These are phyloP conservation scores for Epichloe uncinata DNA, from an alignment of 2,329 filamentous ascomycete species.

Conservation along the genomic window DNA sequence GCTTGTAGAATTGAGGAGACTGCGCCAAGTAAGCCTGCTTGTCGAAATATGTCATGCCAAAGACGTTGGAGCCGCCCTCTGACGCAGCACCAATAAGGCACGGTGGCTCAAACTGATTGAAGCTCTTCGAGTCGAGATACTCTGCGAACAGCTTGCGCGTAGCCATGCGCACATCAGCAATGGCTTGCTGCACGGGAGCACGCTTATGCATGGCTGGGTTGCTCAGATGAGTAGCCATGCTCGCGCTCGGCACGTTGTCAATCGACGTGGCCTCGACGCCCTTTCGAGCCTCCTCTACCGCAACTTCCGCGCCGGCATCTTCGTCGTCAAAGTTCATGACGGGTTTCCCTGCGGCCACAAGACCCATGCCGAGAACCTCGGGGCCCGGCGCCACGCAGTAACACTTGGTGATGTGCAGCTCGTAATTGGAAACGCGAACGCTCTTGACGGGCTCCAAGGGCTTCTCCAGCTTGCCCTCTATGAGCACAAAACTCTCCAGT, in stretches of 20 bases:
- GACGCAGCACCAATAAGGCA: slow-evolving; percentile 82
- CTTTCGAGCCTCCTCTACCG: slow-evolving; percentile 1
- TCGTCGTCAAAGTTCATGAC: slow-evolving; percentile 48
- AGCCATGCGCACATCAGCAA: slow-evolving; percentile 40
- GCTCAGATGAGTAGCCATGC: slow-evolving; percentile 72
- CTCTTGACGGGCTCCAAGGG: slow-evolving; percentile 82
- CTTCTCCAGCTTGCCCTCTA: slow-evolving; percentile 71
- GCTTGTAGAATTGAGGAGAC: slow-evolving; percentile 78
- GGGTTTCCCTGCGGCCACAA: slow-evolving; percentile 40
- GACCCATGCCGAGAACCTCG: slow-evolving; percentile 41
- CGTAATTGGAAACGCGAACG: slow-evolving; percentile 63
- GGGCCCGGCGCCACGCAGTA: slow-evolving; percentile 59
- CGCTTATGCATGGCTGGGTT: slow-evolving; percentile 90
- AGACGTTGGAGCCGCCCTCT: slow-evolving; percentile 87
- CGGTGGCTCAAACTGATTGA: slow-evolving; percentile 78
- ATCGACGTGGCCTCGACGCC: slow-evolving; percentile 14
- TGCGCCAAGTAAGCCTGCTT: slow-evolving; percentile 69
- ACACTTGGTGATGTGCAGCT: slow-evolving; percentile 79
- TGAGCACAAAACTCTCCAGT: slow-evolving; percentile 67
- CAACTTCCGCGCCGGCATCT: slow-evolving; percentile 16
- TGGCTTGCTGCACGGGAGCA: slow-evolving; percentile 80
- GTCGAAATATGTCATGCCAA: slow-evolving; percentile 81
- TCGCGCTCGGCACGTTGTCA: slow-evolving; percentile 47
- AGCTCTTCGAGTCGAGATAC: slow-evolving; percentile 62
- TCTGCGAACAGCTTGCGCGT: slow-evolving; percentile 57